phyloP scores from a whole-genome alignment of 2,329 filamentous ascomycete genomes.

The Nigrospora osmanthi region DNA sequence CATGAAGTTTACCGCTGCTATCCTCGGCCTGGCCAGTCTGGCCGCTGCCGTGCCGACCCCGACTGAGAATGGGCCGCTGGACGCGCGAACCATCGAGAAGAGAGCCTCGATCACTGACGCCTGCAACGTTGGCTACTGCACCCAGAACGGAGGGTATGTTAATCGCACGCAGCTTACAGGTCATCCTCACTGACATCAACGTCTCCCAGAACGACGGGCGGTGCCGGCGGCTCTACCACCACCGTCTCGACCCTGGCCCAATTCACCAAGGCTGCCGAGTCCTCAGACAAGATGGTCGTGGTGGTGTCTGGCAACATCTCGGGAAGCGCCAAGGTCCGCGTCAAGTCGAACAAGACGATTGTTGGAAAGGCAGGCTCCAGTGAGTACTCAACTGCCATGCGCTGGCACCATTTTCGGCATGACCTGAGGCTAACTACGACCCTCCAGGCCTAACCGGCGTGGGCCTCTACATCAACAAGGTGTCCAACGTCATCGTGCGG shows the following conservation, averaged over 20 bases:
- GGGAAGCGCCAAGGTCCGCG: constrained; percentile 29
- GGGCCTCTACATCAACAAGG: constrained; percentile 44
- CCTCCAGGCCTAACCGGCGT: constrained; percentile 29
- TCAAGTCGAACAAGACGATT: constrained; percentile 43
- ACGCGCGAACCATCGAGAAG: constrained; percentile 11
- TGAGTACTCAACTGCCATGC: constrained; percentile 8
- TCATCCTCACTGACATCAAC: not conserved
- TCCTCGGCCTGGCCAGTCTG: constrained; percentile 9
- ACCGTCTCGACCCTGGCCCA: constrained; percentile 43
- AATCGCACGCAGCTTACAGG: too few relatives aligned
- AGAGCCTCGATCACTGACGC: constrained; percentile 13
- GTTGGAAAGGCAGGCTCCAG: constrained; percentile 31
- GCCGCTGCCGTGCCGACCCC: constrained; percentile 12
- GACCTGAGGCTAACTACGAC: too few relatives aligned
- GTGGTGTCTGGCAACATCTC: constrained; percentile 36
- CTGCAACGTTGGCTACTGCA: constrained; percentile 11
- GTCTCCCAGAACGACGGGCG: constrained; percentile 38
- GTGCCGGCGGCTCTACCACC: constrained; percentile 43
- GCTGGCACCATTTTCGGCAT: too few relatives aligned
- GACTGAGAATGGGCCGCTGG: constrained; percentile 8
- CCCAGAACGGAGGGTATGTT: constrained; percentile 11
- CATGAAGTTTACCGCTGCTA: constrained; percentile 14
- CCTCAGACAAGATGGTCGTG: constrained; percentile 35
- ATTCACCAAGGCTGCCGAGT: constrained; percentile 39
- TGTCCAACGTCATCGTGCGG: constrained; percentile 52